A percentile compares a stretch with the other conserved stretches of the same genome.
These are phyloP conservation scores for Amauroascus verrucosus DNA, from an alignment of 2,329 filamentous ascomycete genomes.

Conservation along the genomic window DNA sequence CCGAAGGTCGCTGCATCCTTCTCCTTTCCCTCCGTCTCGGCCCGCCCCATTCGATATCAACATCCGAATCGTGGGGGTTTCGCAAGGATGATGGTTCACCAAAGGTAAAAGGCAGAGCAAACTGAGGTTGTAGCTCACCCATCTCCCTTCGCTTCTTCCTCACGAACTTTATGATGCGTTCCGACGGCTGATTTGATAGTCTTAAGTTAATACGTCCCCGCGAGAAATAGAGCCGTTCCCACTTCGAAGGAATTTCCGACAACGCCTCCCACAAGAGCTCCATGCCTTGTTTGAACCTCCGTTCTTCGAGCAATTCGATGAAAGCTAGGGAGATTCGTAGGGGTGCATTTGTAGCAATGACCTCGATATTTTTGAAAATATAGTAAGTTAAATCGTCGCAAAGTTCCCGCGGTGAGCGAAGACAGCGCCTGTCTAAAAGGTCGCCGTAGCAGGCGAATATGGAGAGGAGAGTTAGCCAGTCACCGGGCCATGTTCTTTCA, in stretches of 20 bases:
- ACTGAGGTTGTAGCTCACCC: background rate
- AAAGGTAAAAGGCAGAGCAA: background rate
- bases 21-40: background rate
- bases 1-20: background rate
- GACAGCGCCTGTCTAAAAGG: background rate
- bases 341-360: background rate
- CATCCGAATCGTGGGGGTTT: background rate
- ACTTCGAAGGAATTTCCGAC: too few species aligned
- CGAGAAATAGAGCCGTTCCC: background rate
- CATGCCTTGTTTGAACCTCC: background rate
- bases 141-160: background rate
- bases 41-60: background rate
- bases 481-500: background rate
- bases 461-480: background rate
- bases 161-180: slow-evolving; percentile 4
- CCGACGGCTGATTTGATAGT: background rate
- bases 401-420: background rate
- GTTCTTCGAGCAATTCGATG: background rate
- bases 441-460: slow-evolving; percentile 8
- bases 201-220: background rate
- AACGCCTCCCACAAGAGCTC: background rate
- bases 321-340: slow-evolving; percentile 1
- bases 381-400: slow-evolving; percentile 1
- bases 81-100: background rate
- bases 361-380: background rate